A percentile compares a stretch with the other conserved stretches of the same genome.
Conservation (phyloP, 768 basidiomycete species). For the Mycena latifolia region DNA sequence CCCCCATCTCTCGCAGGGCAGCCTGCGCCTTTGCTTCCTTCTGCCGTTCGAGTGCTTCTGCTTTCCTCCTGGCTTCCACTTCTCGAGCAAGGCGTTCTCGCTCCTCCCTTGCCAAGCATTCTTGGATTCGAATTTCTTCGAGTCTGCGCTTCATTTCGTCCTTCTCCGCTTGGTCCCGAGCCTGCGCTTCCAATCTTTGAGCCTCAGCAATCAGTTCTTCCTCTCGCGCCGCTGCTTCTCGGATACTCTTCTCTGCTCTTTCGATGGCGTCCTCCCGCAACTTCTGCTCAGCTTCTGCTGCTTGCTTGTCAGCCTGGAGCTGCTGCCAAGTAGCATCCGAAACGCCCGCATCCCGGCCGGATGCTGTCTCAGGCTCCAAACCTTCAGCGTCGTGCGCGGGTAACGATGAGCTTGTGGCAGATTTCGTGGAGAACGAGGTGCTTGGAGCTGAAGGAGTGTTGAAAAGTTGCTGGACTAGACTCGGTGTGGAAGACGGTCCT, state of each 20-base stretch:
- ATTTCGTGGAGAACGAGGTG: slow-evolving; percentile 11
- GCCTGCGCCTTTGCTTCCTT: slow-evolving; percentile 59
- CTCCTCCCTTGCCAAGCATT: slow-evolving; percentile 36
- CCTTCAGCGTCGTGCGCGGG: slow-evolving; percentile 6
- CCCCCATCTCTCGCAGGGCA: slow-evolving; percentile 59
- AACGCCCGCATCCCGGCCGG: slow-evolving; percentile 63
- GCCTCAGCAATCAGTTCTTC: slow-evolving; percentile 33
- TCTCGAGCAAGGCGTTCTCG: slow-evolving; percentile 39
- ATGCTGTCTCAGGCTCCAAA: slow-evolving; percentile 3
- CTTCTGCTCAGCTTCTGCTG: slow-evolving; percentile 44
- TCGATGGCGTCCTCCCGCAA: slow-evolving; percentile 38
- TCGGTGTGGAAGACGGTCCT: slow-evolving; percentile 8
- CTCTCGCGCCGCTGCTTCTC: slow-evolving; percentile 33
- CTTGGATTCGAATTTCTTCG: slow-evolving; percentile 39
- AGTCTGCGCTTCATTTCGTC: slow-evolving; percentile 37
- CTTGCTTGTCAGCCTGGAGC: slow-evolving; percentile 56
- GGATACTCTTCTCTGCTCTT: slow-evolving; percentile 34
- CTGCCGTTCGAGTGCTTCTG: slow-evolving; percentile 38
- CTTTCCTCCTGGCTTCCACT: slow-evolving; percentile 39
- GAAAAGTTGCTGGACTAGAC: slow-evolving; percentile 15
- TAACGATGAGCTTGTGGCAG: background rate
- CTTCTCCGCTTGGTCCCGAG: slow-evolving; percentile 29
- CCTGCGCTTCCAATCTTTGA: slow-evolving; percentile 34
- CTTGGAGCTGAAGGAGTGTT: slow-evolving; percentile 4
- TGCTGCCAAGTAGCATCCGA: slow-evolving; percentile 64